Evolutionary conservation across 2,329 filamentous ascomycete genomes (phyloP), one percentile per base, ranked within the genome.

Genomic region (Akanthomyces muscarius): DNA sequence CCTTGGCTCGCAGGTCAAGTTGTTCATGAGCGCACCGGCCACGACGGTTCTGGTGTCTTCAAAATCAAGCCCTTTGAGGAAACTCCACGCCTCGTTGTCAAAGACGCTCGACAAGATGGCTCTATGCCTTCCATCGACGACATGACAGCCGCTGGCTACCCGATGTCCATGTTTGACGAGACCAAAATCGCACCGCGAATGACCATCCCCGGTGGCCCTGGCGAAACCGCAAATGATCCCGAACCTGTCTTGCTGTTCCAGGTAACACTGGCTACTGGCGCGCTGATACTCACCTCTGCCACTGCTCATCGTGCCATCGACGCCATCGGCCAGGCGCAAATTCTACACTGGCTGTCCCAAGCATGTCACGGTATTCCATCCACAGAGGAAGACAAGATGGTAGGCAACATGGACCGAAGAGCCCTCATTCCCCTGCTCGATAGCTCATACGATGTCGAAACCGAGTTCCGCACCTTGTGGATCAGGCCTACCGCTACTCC

Each of bases 301-400:
- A 76, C 73, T 8, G 77, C 83, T 28, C 84, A 86, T 65, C 74
- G 75, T 6, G 69, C 73, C 0, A 80, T 83, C 75, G 84, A 86
- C 61, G 80, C 81, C 71, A 75, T 74, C 1, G 83, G 81, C 1
- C 77, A 81, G 65, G 79, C 72, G 3, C 73, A 78, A 25, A 65
- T 83, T 18, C 80, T 84, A 18, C 63, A 70, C 3, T 75, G 82
- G 1, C 71, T 86, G 6, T 75, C 78, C 0, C 83, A 83, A 62
- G 81, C 80, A 0, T 84, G 81, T 61, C 70, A 68, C 0, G 68
- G 72, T 72, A 21, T 52, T 5, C 18, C 50, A 3, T 36, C 16
- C n/a, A 14, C 28, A 16, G 28, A 52, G 18, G 30, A 36, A 11
- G 50, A 52, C 30, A 52, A 21, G 50, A 33, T 18, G 14, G 28